Percentiles rank a stretch among this genome's conserved stretches.
Conservation (phyloP, 192 early-diverging fungal species). For the Coemansia sp. region DNA sequence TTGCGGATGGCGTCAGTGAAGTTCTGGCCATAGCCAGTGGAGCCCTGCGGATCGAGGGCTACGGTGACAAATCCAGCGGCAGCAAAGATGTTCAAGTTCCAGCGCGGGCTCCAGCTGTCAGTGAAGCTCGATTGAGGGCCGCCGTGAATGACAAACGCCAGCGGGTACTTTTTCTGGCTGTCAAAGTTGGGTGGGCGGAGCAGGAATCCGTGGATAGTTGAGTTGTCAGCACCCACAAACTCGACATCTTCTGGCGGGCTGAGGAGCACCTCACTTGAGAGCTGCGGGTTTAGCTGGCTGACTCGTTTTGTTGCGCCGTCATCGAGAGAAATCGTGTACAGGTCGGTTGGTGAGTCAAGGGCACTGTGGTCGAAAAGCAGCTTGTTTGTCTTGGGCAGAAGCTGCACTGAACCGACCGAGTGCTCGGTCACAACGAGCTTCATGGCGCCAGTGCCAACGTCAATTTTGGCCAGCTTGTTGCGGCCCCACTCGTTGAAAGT, state of each 20-base stretch:
- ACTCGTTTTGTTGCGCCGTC: slow-evolving; percentile 31
- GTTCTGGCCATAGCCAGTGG: slow-evolving; percentile 76
- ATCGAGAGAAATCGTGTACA: slow-evolving; percentile 46
- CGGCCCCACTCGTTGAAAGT: slow-evolving; percentile 67
- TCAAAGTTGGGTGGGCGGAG: slow-evolving; percentile 54
- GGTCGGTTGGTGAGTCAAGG: slow-evolving; percentile 55
- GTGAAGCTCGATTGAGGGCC: slow-evolving; percentile 67
- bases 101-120: slow-evolving; percentile 58
- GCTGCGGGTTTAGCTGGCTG: slow-evolving; percentile 43
- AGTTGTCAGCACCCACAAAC: slow-evolving; percentile 60
- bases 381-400: slow-evolving; percentile 38
- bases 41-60: slow-evolving; percentile 73
- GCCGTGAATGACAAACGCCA: slow-evolving; percentile 81
- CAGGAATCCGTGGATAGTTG: slow-evolving; percentile 46
- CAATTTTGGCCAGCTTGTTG: slow-evolving; percentile 60
- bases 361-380: slow-evolving; percentile 54
- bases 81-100: slow-evolving; percentile 77
- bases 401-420: slow-evolving; percentile 43
- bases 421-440: slow-evolving; percentile 53
- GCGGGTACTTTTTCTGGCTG: slow-evolving; percentile 60
- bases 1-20: slow-evolving; percentile 75
- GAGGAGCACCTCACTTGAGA: slow-evolving; percentile 37
- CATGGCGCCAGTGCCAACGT: slow-evolving; percentile 52
- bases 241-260: slow-evolving; percentile 62
- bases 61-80: slow-evolving; percentile 70